Percentiles rank a stretch among this genome's conserved stretches.
phyloP scores from a whole-genome alignment of 2,329 filamentous ascomycete species.

The Alternaria consortialis region DNA sequence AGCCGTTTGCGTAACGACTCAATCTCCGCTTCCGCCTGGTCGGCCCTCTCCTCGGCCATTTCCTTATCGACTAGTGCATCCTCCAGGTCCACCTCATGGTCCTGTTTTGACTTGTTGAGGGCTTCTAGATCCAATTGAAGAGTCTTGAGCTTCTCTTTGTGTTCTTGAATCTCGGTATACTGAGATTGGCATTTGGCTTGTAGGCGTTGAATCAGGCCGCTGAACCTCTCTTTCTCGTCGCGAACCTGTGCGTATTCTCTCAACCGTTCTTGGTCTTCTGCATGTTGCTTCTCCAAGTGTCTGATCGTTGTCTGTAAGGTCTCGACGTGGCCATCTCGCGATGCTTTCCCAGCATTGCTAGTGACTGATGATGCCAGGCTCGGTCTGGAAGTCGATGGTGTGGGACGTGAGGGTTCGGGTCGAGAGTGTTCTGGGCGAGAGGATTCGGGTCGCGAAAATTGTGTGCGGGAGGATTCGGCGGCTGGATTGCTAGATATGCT shows the following conservation, averaged over 20 bases:
- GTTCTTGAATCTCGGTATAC: slow-evolving; percentile 78
- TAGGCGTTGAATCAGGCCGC: slow-evolving; percentile 87
- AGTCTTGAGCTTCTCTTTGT: slow-evolving; percentile 81
- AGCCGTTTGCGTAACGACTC: slow-evolving; percentile 77
- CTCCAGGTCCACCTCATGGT: slow-evolving; percentile 86
- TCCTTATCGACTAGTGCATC: slow-evolving; percentile 89
- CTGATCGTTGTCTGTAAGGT: slow-evolving; percentile 88
- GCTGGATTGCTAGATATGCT: slow-evolving; percentile 22
- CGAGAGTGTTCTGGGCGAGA: background rate
- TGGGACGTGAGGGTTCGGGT: slow-evolving; percentile 8
- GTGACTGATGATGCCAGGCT: slow-evolving; percentile 28
- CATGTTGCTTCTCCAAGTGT: slow-evolving; percentile 83
- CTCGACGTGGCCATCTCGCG: slow-evolving; percentile 64
- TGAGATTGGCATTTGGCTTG: slow-evolving; percentile 88
- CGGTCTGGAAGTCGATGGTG: slow-evolving; percentile 20
- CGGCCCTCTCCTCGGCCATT: slow-evolving; percentile 93
- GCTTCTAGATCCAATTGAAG: slow-evolving; percentile 73
- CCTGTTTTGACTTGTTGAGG: slow-evolving; percentile 77
- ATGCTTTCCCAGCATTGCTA: slow-evolving; percentile 23
- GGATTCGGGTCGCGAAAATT: slow-evolving; percentile 1
- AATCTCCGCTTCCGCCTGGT: slow-evolving; percentile 81
- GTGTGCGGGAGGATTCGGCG: slow-evolving; percentile 6
- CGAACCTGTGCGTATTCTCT: slow-evolving; percentile 80
- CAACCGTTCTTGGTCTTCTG: slow-evolving; percentile 85
- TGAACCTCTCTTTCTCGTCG: slow-evolving; percentile 78